Conservation (phyloP, 805 yeast species). For the Millerago galiae region DNA sequence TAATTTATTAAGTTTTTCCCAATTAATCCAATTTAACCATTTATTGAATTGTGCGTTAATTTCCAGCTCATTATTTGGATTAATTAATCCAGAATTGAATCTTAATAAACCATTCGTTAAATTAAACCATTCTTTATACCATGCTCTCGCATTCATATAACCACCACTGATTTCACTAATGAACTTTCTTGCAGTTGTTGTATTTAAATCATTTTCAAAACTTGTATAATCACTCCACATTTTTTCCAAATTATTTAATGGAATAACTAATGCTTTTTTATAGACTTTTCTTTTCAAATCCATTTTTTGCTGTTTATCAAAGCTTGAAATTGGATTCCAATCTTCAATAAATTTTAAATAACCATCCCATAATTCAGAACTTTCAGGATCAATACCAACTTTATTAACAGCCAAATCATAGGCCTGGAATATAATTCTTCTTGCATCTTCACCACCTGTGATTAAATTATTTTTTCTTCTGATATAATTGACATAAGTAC, state of each 20-base stretch:
- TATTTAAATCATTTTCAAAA: conserved; percentile 76
- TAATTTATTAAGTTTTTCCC: conserved; percentile 72
- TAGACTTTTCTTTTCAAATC: conserved; percentile 72
- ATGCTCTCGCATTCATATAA: conserved; percentile 81
- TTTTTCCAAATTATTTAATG: conserved; percentile 65
- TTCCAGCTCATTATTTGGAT: conserved; percentile 23
- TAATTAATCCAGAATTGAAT: conserved; percentile 19
- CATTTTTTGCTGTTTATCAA: conserved; percentile 80
- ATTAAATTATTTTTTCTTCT: conserved; percentile 59
- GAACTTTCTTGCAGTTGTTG: conserved; percentile 75
- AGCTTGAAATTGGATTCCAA: conserved; percentile 72
- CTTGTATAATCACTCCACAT: conserved; percentile 76
- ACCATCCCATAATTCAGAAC: conserved; percentile 73
- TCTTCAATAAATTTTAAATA: conserved; percentile 71
- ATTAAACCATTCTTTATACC: conserved; percentile 63
- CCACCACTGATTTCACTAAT: conserved; percentile 76
- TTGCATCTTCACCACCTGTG: conserved; percentile 77
- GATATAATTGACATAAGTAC: conserved; percentile 71
- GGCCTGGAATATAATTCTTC: conserved; percentile 69
- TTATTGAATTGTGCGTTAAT: conserved; percentile 34
- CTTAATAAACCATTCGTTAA: conserved; percentile 46
- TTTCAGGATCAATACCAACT: conserved; percentile 72
- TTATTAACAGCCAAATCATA: conserved; percentile 74
- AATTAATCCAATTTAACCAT: conserved; percentile 73
- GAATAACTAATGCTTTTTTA: conserved; percentile 65